These are phyloP conservation scores for Dictyostelium purpureum DNA, from an alignment of 78 protist genomes.

Conservation along the genomic window DNA sequence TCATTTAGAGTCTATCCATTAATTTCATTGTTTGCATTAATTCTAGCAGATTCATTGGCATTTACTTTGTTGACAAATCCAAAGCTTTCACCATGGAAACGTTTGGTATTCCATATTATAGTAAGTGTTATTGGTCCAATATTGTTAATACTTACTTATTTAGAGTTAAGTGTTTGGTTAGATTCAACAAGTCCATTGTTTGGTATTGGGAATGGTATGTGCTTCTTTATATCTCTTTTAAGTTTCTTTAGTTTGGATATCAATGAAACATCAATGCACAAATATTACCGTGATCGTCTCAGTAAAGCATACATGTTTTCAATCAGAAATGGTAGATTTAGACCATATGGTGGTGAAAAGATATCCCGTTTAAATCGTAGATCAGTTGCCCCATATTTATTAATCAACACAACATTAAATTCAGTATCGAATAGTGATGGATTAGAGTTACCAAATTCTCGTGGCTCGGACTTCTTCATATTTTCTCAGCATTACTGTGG, in stretches of 20 bases:
- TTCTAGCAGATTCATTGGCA: conserved; percentile 70
- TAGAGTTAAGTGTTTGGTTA: conserved; percentile 70
- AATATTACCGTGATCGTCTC: conserved; percentile 62
- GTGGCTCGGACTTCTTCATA: conserved; percentile 69
- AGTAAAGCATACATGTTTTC: conserved; percentile 65
- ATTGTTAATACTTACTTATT: conserved; percentile 41
- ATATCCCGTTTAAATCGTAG: conserved; percentile 44
- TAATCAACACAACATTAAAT: conserved; percentile 59
- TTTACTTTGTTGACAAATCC: conserved; percentile 71
- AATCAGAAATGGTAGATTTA: conserved; percentile 44
- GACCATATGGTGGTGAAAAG: conserved; percentile 72
- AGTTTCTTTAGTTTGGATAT: conserved; percentile 62
- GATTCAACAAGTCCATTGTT: conserved; percentile 1
- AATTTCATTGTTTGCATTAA: conserved; percentile 40
- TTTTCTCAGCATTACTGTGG: conserved; percentile 69
- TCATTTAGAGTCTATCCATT: conserved; percentile 72
- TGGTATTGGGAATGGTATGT: conserved; percentile 67
- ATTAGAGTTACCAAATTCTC: conserved; percentile 14
- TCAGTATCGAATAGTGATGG: conserved; percentile 29
- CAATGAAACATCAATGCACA: conserved; percentile 78
- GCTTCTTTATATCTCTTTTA: conserved; percentile 37
- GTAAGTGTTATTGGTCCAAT: conserved; percentile 59
- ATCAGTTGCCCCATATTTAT: conserved; percentile 57
- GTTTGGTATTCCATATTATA: conserved; percentile 50
- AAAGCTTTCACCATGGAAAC: conserved; percentile 55